A percentile compares a stretch with the other conserved stretches of the same genome.
Conservation (phyloP, 163 green algal species). For the Smithsoniella earleae region DNA sequence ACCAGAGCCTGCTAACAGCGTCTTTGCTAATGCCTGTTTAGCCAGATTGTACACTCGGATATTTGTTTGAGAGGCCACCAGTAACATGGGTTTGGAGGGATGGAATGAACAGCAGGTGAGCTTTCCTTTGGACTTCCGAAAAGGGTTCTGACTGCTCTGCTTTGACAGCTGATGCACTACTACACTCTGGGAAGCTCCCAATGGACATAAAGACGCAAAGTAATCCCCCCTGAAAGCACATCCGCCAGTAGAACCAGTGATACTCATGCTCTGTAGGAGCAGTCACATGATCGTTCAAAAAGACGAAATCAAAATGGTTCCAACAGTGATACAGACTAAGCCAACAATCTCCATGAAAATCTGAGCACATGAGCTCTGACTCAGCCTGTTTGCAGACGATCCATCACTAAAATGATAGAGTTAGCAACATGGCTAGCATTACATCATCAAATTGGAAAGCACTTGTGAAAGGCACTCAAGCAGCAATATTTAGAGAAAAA, state of each 20-base stretch:
- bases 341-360: too few species aligned
- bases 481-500: too few species aligned
- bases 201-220: slow-evolving; percentile 18
- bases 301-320: not conserved
- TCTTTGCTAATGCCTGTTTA: slow-evolving; percentile 77
- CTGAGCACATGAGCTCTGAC: too few species aligned
- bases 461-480: too few species aligned
- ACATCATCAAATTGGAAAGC: too few species aligned
- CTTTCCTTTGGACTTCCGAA: slow-evolving; percentile 77
- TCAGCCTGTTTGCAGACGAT: too few species aligned
- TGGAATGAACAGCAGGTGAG: slow-evolving; percentile 80
- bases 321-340: slow-evolving; percentile 1
- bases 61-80: slow-evolving; percentile 75
- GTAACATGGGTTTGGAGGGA: slow-evolving; percentile 87
- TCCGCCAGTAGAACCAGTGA: too few species aligned
- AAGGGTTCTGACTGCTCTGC: slow-evolving; percentile 76
- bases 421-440: too few species aligned
- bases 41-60: slow-evolving; percentile 83
- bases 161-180: slow-evolving; percentile 86
- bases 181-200: slow-evolving; percentile 54
- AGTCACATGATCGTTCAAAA: too few species aligned
- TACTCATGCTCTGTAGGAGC: too few species aligned
- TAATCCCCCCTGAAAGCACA: slow-evolving; percentile 29
- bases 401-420: too few species aligned
- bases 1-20: slow-evolving; percentile 67